Evolutionary conservation across 257 asterid genomes (phyloP).

Genomic region (Sherardia arvensis): DNA sequence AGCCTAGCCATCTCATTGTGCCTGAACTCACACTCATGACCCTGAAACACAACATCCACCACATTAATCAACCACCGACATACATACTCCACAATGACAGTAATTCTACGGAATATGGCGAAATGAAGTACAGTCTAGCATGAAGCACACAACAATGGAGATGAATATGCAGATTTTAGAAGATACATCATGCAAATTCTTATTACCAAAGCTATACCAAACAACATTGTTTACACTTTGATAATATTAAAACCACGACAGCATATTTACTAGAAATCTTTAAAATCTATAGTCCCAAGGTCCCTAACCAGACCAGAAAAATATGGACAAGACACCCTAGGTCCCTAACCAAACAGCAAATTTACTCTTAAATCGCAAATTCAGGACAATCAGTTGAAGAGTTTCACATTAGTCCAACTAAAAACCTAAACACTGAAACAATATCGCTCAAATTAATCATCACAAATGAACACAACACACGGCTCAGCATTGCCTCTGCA

Average conservation of each 20-base stretch:
- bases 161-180: background rate
- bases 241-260: background rate
- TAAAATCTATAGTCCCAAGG: background rate
- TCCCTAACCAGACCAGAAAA: no score
- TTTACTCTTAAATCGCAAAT: background rate
- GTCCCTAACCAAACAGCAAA: background rate
- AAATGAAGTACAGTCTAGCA: background rate
- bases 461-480: background rate
- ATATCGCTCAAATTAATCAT: background rate
- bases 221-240: background rate
- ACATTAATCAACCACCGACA: background rate
- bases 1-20: constrained; percentile 40
- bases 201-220: background rate
- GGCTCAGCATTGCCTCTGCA: background rate
- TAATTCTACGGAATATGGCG: background rate
- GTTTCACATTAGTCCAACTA: background rate
- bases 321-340: background rate
- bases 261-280: background rate
- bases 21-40: constrained; percentile 35
- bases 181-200: background rate
- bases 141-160: background rate
- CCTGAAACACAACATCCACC: constrained; percentile 19
- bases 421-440: background rate
- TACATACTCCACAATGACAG: background rate
- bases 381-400: background rate